Conservation (phyloP, 257 asterid genomes). For the Gynochthodes officinalis region DNA sequence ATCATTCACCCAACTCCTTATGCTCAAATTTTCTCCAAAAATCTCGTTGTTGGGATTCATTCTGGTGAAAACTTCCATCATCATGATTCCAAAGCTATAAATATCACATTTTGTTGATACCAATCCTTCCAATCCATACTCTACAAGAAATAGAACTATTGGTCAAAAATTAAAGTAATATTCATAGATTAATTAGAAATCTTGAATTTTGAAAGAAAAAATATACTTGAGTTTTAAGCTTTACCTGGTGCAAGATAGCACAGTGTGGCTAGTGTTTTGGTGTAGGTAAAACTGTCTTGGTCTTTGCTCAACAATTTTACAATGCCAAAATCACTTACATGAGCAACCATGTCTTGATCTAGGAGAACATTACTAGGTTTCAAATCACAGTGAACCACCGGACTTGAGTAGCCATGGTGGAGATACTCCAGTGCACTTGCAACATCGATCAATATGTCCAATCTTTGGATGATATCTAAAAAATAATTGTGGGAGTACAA, state of each 20-base stretch:
- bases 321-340: not conserved
- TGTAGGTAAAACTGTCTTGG: not conserved
- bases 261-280: not conserved
- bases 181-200: no score
- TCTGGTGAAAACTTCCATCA: not conserved
- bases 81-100: slow-evolving; percentile 1
- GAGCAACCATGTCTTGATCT: slow-evolving; percentile 1
- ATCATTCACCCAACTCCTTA: slow-evolving; percentile 3
- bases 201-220: no score
- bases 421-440: slow-evolving; percentile 1
- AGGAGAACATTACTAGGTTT: not conserved
- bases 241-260: slow-evolving; percentile 3
- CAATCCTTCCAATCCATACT: slow-evolving; percentile 1
- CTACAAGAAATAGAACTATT: not conserved
- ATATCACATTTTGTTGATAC: not conserved
- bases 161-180: not conserved
- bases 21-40: slow-evolving; percentile 5
- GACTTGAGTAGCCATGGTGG: not conserved
- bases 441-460: not conserved
- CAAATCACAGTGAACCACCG: not conserved
- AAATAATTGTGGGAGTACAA: not conserved
- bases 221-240: no score
- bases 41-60: not conserved
- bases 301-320: not conserved
- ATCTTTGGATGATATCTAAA: not conserved